Evolutionary conservation across 2,329 filamentous ascomycete species (phyloP).

Genomic region (Penicillium frequentans): DNA sequence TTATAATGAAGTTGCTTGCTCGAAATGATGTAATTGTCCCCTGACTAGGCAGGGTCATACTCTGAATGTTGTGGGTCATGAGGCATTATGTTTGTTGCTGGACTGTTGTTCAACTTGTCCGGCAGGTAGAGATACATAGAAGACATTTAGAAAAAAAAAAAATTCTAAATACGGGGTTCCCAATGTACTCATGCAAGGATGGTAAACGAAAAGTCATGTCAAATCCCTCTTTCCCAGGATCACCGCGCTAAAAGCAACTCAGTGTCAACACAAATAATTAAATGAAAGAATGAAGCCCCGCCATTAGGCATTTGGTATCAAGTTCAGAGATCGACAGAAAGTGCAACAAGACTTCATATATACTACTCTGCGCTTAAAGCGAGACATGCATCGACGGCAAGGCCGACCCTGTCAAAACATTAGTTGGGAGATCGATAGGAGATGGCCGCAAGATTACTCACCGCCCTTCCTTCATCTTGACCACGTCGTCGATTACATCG

Average conservation of each 20-base stretch:
- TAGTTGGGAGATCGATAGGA: conserved; percentile 1
- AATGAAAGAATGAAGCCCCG: neutral
- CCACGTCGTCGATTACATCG: conserved; percentile 95
- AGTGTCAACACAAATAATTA: neutral
- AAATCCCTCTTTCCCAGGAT: neutral
- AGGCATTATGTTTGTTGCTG: neutral
- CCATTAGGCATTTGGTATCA: neutral
- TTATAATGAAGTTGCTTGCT: neutral
- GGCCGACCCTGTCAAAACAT: conserved; percentile 62
- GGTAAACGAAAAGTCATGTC: neutral
- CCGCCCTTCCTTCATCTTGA: conserved; percentile 92
- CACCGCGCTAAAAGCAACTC: neutral
- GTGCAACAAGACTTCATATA: conserved; percentile 11
- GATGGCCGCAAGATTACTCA: conserved; percentile 46
- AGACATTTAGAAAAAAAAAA: neutral
- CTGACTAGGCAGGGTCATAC: neutral
- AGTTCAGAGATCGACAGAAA: neutral
- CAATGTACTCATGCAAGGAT: neutral
- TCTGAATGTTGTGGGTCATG: neutral
- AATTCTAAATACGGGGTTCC: neutral
- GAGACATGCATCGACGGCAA: conserved; percentile 83
- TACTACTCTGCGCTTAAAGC: conserved; percentile 58
- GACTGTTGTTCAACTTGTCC: neutral
- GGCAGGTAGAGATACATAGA: neutral
- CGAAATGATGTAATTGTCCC: neutral